Percentiles rank a stretch among this genome's conserved stretches.
Evolutionary conservation across 305 asterid genomes (phyloP).

Genomic region (Rubia peregrina): DNA sequence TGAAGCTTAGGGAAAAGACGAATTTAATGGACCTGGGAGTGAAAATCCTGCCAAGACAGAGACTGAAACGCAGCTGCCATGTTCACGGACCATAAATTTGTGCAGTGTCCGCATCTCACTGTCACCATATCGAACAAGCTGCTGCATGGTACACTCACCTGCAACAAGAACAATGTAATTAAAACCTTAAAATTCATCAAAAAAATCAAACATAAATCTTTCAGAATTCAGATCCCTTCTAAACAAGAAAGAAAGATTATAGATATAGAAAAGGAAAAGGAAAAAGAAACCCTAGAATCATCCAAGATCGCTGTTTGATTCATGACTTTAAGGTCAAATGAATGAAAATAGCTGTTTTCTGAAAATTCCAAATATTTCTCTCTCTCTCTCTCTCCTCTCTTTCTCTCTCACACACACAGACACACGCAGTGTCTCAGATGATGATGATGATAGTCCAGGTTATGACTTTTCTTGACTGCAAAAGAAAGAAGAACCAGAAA

Average conservation of each 20-base stretch:
- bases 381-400: neutral
- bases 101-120: constrained; percentile 87
- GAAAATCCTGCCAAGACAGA: constrained; percentile 36
- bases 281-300: neutral
- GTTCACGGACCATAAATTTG: constrained; percentile 74
- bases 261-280: neutral
- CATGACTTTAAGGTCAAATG: neutral
- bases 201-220: neutral
- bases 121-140: constrained; percentile 77
- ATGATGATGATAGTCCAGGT: constrained; percentile 19
- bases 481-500: constrained; percentile 26
- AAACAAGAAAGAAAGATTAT: neutral
- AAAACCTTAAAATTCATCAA: neutral
- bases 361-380: neutral
- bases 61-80: constrained; percentile 84
- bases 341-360: neutral
- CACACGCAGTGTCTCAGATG: neutral
- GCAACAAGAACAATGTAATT: constrained; percentile 12
- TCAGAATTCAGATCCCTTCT: neutral
- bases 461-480: constrained; percentile 39
- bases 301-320: neutral
- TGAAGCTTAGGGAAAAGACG: constrained; percentile 15
- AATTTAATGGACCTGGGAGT: constrained; percentile 35
- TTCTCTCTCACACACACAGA: neutral
- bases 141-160: constrained; percentile 95